Conservation (phyloP, 1,284 basidiomycete genomes). For the Chalciporus sp. region DNA sequence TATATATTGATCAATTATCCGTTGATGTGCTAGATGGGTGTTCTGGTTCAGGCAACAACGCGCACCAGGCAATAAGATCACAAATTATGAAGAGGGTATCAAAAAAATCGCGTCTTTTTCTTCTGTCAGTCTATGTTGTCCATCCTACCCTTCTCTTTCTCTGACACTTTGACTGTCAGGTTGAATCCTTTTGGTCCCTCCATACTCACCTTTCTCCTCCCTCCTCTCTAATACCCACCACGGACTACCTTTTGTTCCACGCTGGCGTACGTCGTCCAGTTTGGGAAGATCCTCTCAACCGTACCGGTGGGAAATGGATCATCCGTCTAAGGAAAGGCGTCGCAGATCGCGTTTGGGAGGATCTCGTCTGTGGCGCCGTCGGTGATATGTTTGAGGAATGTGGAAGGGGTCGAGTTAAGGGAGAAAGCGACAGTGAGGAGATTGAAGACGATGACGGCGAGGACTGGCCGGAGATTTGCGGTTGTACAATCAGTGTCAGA, state of each 20-base stretch:
- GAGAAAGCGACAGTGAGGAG: slow-evolving; percentile 30
- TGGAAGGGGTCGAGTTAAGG: slow-evolving; percentile 32
- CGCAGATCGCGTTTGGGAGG: slow-evolving; percentile 82
- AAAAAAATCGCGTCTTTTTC: slow-evolving; percentile 80
- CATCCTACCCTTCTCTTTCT: not conserved
- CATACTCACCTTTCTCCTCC: slow-evolving; percentile 81
- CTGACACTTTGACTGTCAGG: slow-evolving; percentile 41
- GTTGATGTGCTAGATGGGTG: slow-evolving; percentile 62
- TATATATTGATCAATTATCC: slow-evolving; percentile 3
- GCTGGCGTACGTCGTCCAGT: slow-evolving; percentile 79
- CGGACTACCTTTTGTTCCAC: slow-evolving; percentile 87
- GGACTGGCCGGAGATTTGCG: slow-evolving; percentile 78
- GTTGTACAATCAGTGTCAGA: slow-evolving; percentile 81
- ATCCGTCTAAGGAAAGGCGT: slow-evolving; percentile 83
- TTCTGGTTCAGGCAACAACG: slow-evolving; percentile 87
- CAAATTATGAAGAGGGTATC: slow-evolving; percentile 85
- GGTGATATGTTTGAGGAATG: slow-evolving; percentile 80
- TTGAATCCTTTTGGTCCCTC: slow-evolving; percentile 84
- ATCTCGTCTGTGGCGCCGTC: slow-evolving; percentile 74
- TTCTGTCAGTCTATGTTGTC: slow-evolving; percentile 53
- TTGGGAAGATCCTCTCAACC: slow-evolving; percentile 89
- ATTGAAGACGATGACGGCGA: slow-evolving; percentile 43
- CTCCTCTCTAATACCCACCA: slow-evolving; percentile 72
- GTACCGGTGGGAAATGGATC: slow-evolving; percentile 91
- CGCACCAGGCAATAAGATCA: slow-evolving; percentile 76